phyloP scores from a whole-genome alignment of 768 basidiomycete genomes.

The Nidularia pulvinata region DNA sequence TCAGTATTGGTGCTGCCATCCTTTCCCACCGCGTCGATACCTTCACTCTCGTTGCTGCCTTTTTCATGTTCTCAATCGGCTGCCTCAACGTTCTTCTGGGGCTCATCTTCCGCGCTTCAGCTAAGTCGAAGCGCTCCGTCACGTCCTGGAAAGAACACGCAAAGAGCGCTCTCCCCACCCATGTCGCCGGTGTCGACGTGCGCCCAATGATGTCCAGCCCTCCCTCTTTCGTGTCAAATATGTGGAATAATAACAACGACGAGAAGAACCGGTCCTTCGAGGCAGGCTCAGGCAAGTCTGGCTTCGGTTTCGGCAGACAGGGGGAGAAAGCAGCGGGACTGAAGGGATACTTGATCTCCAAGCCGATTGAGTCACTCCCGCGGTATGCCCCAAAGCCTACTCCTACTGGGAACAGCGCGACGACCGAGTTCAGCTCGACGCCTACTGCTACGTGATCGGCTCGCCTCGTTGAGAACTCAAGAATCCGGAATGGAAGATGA shows the following conservation, averaged over 20 bases:
- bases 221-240: slow-evolving; percentile 33
- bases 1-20: slow-evolving; percentile 67
- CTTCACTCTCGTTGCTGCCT: slow-evolving; percentile 89
- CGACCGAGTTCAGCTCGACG: slow-evolving; percentile 1
- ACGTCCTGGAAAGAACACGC: slow-evolving; percentile 60
- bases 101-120: slow-evolving; percentile 66
- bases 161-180: slow-evolving; percentile 52
- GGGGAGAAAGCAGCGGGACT: slow-evolving; percentile 73
- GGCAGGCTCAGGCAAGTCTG: slow-evolving; percentile 31
- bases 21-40: slow-evolving; percentile 82
- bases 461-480: background rate
- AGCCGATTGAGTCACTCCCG: slow-evolving; percentile 62
- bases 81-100: slow-evolving; percentile 84
- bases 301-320: slow-evolving; percentile 80
- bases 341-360: slow-evolving; percentile 62
- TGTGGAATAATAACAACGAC: slow-evolving; percentile 18
- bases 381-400: slow-evolving; percentile 37
- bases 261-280: slow-evolving; percentile 10
- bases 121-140: slow-evolving; percentile 62
- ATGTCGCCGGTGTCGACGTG: slow-evolving; percentile 33
- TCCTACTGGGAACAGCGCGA: background rate
- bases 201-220: slow-evolving; percentile 28
- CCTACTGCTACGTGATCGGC: background rate
- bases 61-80: slow-evolving; percentile 92
- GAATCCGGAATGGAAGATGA: no score